Conservation (phyloP, 2,329 filamentous ascomycete species). For the Thielaviopsis ethacetica region DNA sequence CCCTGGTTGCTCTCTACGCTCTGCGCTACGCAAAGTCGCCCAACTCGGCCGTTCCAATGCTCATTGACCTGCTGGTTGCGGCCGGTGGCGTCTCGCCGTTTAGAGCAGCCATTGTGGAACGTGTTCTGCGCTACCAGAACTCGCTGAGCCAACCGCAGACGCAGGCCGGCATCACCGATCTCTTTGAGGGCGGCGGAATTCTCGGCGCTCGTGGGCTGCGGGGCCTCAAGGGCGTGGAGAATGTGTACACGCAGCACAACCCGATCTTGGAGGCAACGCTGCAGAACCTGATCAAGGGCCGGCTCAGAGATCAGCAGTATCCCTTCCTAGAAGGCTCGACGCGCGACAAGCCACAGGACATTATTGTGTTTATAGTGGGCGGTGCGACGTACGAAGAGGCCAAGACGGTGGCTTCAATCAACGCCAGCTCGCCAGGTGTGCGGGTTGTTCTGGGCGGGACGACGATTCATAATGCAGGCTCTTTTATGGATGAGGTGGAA, state of each 20-base stretch:
- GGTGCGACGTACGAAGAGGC: constrained; percentile 94
- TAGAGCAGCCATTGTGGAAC: constrained; percentile 63
- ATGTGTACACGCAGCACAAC: constrained; percentile 96
- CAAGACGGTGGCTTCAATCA: constrained; percentile 88
- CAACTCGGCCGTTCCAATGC: constrained; percentile 65
- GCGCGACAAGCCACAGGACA: constrained; percentile 89
- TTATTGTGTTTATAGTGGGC: constrained; percentile 86
- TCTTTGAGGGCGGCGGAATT: constrained; percentile 83
- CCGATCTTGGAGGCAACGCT: constrained; percentile 74
- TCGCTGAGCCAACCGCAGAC: constrained; percentile 66
- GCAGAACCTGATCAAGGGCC: constrained; percentile 85
- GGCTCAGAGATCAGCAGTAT: constrained; percentile 71
- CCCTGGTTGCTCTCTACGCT: constrained; percentile 85
- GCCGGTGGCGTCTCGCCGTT: constrained; percentile 65
- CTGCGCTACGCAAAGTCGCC: constrained; percentile 80
- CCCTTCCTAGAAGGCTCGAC: constrained; percentile 88
- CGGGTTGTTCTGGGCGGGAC: constrained; percentile 83
- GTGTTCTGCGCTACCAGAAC: constrained; percentile 69
- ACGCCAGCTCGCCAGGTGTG: constrained; percentile 76
- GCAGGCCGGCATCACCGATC: constrained; percentile 68
- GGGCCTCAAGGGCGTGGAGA: constrained; percentile 91
- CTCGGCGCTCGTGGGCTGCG: constrained; percentile 68
- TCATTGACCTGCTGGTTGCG: constrained; percentile 72
- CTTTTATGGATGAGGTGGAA: constrained; percentile 82
- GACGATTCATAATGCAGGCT: constrained; percentile 69